Evolutionary conservation across 2,329 filamentous ascomycete genomes (phyloP).

Genomic region (Aspergillus caelatus): DNA sequence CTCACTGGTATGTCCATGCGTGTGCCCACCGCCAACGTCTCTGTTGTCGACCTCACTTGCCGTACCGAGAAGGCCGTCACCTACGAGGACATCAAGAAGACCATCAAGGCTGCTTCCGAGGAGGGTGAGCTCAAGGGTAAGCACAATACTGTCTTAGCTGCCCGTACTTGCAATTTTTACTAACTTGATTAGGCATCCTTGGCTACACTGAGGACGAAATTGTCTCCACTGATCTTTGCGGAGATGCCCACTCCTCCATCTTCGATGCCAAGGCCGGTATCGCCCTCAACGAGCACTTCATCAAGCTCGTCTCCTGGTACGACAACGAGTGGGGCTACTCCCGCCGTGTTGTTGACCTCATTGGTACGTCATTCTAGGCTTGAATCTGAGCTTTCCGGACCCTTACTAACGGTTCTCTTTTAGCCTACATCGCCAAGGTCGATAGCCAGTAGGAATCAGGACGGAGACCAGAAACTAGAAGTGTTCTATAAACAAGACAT

Average conservation of each 20-base stretch:
- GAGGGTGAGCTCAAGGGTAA: slow-evolving; percentile 76
- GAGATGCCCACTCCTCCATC: slow-evolving; percentile 92
- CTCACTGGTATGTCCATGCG: slow-evolving; percentile 99
- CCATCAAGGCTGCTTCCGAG: slow-evolving; percentile 84
- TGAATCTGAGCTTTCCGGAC: neutral
- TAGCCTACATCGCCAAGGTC: slow-evolving; percentile 77
- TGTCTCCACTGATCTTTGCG: slow-evolving; percentile 91
- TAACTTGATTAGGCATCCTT: slow-evolving; percentile 68
- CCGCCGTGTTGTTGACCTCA: slow-evolving; percentile 85
- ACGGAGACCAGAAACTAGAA: slow-evolving; percentile 34
- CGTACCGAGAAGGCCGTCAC: slow-evolving; percentile 82
- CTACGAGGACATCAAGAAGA: slow-evolving; percentile 85
- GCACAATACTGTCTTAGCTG: neutral
- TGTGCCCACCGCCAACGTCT: slow-evolving; percentile 98
- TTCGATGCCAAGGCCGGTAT: slow-evolving; percentile 99
- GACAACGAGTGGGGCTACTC: slow-evolving; percentile 99
- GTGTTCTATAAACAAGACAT: slow-evolving; percentile 35
- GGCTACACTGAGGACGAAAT: slow-evolving; percentile 96
- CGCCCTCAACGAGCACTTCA: slow-evolving; percentile 95
- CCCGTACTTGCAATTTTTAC: neutral
- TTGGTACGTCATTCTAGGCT: slow-evolving; percentile 37
- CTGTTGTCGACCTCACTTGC: slow-evolving; percentile 94
- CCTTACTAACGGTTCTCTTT: slow-evolving; percentile 31
- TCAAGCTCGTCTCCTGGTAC: slow-evolving; percentile 98
- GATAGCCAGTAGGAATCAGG: slow-evolving; percentile 56